Conservation (phyloP, 192 early-diverging fungal species). For the Umbelopsis ramanniana region DNA sequence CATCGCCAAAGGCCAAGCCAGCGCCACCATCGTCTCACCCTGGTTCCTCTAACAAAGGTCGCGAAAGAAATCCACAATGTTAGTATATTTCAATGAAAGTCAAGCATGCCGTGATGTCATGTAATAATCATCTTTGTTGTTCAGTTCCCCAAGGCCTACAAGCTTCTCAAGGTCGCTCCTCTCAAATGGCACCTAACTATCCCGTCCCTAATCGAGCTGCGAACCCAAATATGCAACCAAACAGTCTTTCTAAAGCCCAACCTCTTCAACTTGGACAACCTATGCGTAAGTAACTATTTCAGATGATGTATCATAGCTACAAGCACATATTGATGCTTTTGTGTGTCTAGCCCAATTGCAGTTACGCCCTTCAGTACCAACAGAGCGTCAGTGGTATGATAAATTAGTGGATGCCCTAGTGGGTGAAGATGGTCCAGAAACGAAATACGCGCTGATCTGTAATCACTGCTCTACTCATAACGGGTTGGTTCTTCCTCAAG, state of each 20-base stretch:
- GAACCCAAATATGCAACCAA: neutral
- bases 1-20: conserved; percentile 2
- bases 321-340: too few relatives aligned
- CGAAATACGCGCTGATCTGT: conserved; percentile 95
- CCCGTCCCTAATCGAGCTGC: neutral
- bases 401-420: conserved; percentile 91
- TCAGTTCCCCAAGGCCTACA: neutral
- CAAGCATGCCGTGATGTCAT: neutral
- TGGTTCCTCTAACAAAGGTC: neutral
- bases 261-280: neutral
- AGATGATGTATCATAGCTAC: neutral
- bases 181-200: neutral
- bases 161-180: neutral
- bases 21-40: neutral
- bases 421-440: conserved; percentile 87
- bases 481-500: conserved; percentile 84
- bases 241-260: neutral
- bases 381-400: conserved; percentile 78
- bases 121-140: neutral
- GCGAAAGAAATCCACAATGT: conserved; percentile 1
- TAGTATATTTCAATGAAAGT: neutral
- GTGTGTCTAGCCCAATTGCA: neutral
- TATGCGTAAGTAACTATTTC: neutral
- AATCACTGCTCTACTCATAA: conserved; percentile 91
- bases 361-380: conserved; percentile 24